These are phyloP conservation scores for Eutypella sp. DNA, from an alignment of 2,329 filamentous ascomycete genomes.

Conservation along the genomic window DNA sequence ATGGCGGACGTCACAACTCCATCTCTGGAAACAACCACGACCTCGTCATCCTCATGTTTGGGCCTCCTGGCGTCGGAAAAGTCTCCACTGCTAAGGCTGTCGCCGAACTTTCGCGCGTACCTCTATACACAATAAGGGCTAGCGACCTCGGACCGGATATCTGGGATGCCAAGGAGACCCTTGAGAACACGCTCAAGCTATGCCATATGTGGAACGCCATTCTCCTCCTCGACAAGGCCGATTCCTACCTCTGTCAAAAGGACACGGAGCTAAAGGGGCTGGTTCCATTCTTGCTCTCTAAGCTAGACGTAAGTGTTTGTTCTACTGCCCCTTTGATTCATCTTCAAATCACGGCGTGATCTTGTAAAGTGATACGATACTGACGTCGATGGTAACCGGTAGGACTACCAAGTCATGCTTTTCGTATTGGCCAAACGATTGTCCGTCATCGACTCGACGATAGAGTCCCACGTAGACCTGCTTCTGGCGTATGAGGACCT, in stretches of 20 bases:
- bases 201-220: conserved; percentile 70
- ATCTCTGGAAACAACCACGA: conserved; percentile 48
- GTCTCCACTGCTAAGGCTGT: conserved; percentile 44
- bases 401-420: conserved; percentile 44
- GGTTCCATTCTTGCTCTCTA: conserved; percentile 35
- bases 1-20: conserved; percentile 33
- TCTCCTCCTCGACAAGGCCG: conserved; percentile 66
- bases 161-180: conserved; percentile 57
- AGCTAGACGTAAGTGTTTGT: no score
- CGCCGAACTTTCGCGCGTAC: conserved; percentile 43
- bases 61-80: conserved; percentile 46
- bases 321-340: no score
- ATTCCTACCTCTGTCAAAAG: conserved; percentile 45
- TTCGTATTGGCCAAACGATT: conserved; percentile 46
- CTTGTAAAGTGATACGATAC: no score
- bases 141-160: conserved; percentile 68
- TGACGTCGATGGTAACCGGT: no score
- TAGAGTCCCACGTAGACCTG: conserved; percentile 44
- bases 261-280: conserved; percentile 37
- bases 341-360: no score
- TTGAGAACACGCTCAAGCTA: conserved; percentile 66
- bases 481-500: conserved; percentile 42
- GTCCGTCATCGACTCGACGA: conserved; percentile 40
- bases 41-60: conserved; percentile 44
- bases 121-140: conserved; percentile 49